Evolutionary conservation across 768 basidiomycete species (phyloP), one percentile per base, ranked within the genome.

Genomic region (Tricholomella constricta): DNA sequence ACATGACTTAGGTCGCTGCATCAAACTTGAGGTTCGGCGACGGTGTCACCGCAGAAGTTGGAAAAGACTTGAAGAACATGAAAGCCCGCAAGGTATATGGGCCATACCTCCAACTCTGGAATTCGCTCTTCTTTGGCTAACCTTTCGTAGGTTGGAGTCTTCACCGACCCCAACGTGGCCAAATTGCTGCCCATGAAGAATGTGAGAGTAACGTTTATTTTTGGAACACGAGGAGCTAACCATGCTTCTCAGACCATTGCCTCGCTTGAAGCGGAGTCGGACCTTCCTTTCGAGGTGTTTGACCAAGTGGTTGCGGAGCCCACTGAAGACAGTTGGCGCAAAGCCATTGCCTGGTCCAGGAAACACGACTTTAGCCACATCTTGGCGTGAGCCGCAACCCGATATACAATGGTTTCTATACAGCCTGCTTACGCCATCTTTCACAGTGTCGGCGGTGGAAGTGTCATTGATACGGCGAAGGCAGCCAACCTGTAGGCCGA

Each of bases 381-480:
- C 74, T 73, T 94, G 19, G 93, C 91, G 91, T 92, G 61, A 51
- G 85, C 77, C 31, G 31, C 49, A 36, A 34, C 11, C 48, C 10
- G 43, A 9, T 40, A 11, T 26, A 36, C 26, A 20, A n/a, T 29
- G 31, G 25, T 45, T 46, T 42, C 40, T 37, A 23, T 26, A 6
- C 43, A 44, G 32, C 25, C 1, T 14, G 35, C 47, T 56, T 31
- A 48, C 45, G 17, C 56, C 44, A 15, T 43, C 34, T 34, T n/a
- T 56, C 23, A 15, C 58, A 90, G 91, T 35, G 86, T 94, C 26
- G 92, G 93, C 56, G 93, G 93, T n/a, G 93, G 93, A 58, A 93
- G 90, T 62, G 91, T 93, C 22, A 97, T 97, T 65, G 95, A 97
- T 66, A 97, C 94, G 0, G 91, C 94, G 48, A 98, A 98, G 68